phyloP scores from a whole-genome alignment of 106 monocot species.

The Chionographis japonica region DNA sequence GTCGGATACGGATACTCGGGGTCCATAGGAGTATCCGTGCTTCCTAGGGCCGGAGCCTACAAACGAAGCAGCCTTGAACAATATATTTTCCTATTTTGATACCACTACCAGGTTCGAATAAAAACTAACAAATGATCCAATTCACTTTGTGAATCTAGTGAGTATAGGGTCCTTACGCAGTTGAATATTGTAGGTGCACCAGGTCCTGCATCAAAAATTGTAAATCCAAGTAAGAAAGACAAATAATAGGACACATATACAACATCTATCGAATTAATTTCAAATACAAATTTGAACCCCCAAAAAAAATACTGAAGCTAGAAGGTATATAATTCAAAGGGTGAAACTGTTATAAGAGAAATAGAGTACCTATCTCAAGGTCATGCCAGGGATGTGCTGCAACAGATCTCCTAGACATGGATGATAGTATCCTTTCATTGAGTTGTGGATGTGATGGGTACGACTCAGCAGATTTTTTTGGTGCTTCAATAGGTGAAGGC shows the following conservation, averaged over 20 bases:
- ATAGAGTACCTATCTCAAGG: conserved; percentile 52
- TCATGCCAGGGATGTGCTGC: conserved; percentile 80
- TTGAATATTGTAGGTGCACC: conserved; percentile 76
- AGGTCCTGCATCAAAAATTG: conserved; percentile 55
- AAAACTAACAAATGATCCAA: no score
- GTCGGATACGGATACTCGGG: no score
- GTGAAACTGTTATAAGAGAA: not conserved
- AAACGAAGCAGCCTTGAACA: no score
- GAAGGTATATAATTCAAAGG: not conserved
- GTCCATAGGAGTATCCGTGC: no score
- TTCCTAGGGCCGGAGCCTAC: no score
- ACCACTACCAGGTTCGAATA: no score
- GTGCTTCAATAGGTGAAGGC: conserved; percentile 36
- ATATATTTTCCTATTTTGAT: no score
- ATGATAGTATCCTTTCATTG: conserved; percentile 52
- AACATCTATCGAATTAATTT: not conserved
- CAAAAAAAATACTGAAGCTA: not conserved
- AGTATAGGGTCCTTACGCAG: conserved; percentile 49
- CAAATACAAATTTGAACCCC: not conserved
- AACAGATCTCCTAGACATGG: conserved; percentile 38
- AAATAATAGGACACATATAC: not conserved
- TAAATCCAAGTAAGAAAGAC: not conserved
- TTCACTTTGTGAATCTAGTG: not conserved
- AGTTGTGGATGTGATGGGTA: conserved; percentile 19
- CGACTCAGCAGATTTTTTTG: conserved; percentile 1